Percentiles rank a stretch among this genome's conserved stretches.
Conservation (phyloP, 73 alveolate genomes). For the Durusdinium trenchii region DNA sequence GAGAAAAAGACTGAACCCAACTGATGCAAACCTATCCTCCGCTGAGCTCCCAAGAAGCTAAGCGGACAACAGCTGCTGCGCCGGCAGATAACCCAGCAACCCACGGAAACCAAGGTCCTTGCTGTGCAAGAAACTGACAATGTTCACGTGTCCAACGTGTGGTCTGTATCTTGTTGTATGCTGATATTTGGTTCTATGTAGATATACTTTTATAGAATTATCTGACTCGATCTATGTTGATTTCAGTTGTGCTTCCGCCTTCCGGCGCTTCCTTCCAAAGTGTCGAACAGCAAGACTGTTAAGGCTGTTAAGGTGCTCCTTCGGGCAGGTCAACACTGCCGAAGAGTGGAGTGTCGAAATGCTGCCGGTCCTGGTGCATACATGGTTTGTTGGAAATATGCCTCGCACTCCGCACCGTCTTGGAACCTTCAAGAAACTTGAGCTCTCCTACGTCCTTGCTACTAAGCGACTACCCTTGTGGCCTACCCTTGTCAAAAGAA, state of each 20-base stretch:
- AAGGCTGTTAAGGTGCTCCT: neutral
- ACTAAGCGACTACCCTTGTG: neutral
- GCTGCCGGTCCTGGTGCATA: conserved; percentile 71
- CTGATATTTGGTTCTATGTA: too few relatives aligned
- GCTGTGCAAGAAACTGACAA: neutral
- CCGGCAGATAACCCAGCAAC: conserved; percentile 55
- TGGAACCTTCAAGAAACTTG: neutral
- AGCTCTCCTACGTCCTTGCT: neutral
- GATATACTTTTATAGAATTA: too few relatives aligned
- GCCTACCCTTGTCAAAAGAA: neutral
- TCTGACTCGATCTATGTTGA: too few relatives aligned
- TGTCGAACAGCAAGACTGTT: too few relatives aligned
- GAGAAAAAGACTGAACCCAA: neutral
- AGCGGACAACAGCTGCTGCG: conserved; percentile 40
- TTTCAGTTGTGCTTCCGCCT: too few relatives aligned
- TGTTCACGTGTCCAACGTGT: too few relatives aligned
- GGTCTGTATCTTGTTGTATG: too few relatives aligned
- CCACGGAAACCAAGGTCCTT: conserved; percentile 73
- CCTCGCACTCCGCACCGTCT: neutral
- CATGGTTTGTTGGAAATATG: too few relatives aligned
- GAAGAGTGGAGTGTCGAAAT: conserved; percentile 46
- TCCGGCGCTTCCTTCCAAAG: too few relatives aligned
- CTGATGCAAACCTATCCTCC: neutral
- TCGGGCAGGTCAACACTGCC: conserved; percentile 78
- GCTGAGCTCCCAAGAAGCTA: neutral